Base-by-base conservation (phyloP, 106 monocot species). In the Triglochin maritima region DNA sequence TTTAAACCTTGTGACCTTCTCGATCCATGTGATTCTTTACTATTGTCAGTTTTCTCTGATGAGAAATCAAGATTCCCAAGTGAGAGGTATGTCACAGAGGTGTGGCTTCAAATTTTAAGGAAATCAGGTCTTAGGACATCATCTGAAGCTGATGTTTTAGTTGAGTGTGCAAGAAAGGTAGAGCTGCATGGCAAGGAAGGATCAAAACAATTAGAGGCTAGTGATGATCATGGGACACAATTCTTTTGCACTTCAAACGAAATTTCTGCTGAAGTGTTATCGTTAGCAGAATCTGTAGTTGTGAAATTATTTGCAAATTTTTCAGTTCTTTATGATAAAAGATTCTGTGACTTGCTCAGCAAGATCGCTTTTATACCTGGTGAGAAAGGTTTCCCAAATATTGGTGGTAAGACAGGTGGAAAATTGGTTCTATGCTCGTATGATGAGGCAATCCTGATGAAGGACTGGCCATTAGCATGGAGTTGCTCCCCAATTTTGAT, bases 381-480 rank as follows among this genome's bases (percentile, higher is more conserved):
- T 71, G 92, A 98, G 78, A 96, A 82, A 73, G 96, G 96, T 78
- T 78, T 91, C 74, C 91, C 96, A 50, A 80, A 76, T 79, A 84
- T 91, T 77, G 82, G 88, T 76, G 98, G 98, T 57, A 91, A 92
- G 82, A 91, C 77, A 66, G 88, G 91, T 69, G 98, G 98, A 44
- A 92, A 78, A 61, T 83, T 77, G 50, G 77, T 89, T 8, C 80
- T 98, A 75, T 76, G 77, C 65, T 81, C 92, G 45, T 98, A 88
- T 75, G 71, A 57, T 59, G 88, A 92, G 59, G 83, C 92, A 62
- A 89, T 86, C 50, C 71, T 98, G 66, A 72, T 84, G 59, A 87
- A 83, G 69, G 98, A 98, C 77, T 98, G 91, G 91, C 91, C 98
- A 69, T 56, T 98, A 65, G 91, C 88, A 8, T 98, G 98, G 98